A percentile compares a stretch with the other conserved stretches of the same genome.
These are phyloP conservation scores for Melastoma candidum DNA, from an alignment of 441 rosid genomes.

Conservation along the genomic window DNA sequence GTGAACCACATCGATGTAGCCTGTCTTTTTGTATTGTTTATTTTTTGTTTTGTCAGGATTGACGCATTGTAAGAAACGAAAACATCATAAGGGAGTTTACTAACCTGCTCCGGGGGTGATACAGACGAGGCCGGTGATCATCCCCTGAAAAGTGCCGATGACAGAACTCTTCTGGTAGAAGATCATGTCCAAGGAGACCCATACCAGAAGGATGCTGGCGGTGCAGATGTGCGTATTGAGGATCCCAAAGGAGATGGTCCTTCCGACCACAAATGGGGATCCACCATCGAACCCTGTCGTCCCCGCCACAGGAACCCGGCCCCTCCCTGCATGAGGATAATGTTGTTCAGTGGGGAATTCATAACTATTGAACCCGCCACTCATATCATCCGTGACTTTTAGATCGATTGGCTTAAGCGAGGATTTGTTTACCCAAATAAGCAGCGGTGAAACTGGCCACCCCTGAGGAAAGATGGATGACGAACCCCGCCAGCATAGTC, in stretches of 20 bases:
- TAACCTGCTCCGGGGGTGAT: conserved; percentile 57
- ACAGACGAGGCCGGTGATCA: conserved; percentile 67
- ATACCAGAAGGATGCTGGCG: conserved; percentile 35
- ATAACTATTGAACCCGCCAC: neutral
- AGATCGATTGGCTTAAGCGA: neutral
- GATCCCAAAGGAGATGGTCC: conserved; percentile 33
- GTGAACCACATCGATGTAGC: neutral
- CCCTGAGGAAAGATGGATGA: conserved; percentile 59
- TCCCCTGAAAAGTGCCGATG: conserved; percentile 44
- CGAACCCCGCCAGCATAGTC: conserved; percentile 61
- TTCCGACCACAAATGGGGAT: conserved; percentile 29
- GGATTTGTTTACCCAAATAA: conserved; percentile 30
- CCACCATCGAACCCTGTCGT: conserved; percentile 70
- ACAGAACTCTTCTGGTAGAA: conserved; percentile 37
- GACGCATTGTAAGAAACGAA: no score
- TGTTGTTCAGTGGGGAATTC: conserved; percentile 42
- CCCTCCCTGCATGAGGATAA: conserved; percentile 43
- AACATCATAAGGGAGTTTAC: neutral
- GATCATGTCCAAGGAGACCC: conserved; percentile 32
- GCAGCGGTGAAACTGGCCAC: conserved; percentile 71
- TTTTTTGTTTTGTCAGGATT: no score
- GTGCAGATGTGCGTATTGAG: conserved; percentile 52
- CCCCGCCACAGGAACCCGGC: conserved; percentile 65
- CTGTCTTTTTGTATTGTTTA: neutral
- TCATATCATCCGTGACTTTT: neutral